Percentiles rank a stretch among this genome's conserved stretches.
phyloP scores from a whole-genome alignment of 169 alveolate genomes.

The Toxoplasma gondii region DNA sequence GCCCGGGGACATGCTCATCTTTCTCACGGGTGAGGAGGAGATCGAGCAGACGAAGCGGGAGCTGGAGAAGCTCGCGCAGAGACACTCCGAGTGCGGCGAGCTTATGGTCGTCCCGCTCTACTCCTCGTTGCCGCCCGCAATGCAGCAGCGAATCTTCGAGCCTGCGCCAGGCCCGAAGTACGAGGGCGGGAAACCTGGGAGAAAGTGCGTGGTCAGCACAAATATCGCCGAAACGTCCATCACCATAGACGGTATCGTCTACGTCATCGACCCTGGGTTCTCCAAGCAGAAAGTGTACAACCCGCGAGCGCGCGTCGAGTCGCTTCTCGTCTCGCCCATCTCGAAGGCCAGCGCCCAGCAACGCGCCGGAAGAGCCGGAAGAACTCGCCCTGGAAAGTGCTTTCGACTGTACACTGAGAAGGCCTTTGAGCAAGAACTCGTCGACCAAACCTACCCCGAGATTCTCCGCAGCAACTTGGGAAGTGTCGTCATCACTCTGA shows the following conservation, averaged over 20 bases:
- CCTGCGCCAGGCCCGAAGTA: slow-evolving; percentile 94
- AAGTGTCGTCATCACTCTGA: slow-evolving; percentile 94
- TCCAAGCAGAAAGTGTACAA: slow-evolving; percentile 98
- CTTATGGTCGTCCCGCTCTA: slow-evolving; percentile 81
- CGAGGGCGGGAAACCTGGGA: slow-evolving; percentile 91
- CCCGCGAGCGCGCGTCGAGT: slow-evolving; percentile 98
- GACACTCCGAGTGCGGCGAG: slow-evolving; percentile 60
- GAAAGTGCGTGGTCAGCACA: slow-evolving; percentile 94
- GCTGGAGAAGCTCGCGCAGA: slow-evolving; percentile 61
- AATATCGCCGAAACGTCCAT: slow-evolving; percentile 99
- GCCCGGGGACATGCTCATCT: slow-evolving; percentile 96
- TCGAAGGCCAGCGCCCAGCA: slow-evolving; percentile 98
- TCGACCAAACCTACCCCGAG: slow-evolving; percentile 98
- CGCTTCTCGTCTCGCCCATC: slow-evolving; percentile 96
- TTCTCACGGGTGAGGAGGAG: slow-evolving; percentile 96
- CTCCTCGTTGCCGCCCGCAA: slow-evolving; percentile 96
- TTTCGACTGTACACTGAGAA: slow-evolving; percentile 97
- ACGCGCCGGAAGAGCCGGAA: slow-evolving; percentile 99
- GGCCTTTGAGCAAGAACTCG: slow-evolving; percentile 93
- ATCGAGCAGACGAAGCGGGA: slow-evolving; percentile 82
- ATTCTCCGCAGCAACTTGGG: slow-evolving; percentile 93
- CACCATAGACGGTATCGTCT: slow-evolving; percentile 99
- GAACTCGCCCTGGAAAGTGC: slow-evolving; percentile 99
- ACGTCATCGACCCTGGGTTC: slow-evolving; percentile 99
- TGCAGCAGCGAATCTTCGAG: slow-evolving; percentile 96